Evolutionary conservation across 148 eudicot genomes (phyloP).

Genomic region (Fagopyrum esculentum): DNA sequence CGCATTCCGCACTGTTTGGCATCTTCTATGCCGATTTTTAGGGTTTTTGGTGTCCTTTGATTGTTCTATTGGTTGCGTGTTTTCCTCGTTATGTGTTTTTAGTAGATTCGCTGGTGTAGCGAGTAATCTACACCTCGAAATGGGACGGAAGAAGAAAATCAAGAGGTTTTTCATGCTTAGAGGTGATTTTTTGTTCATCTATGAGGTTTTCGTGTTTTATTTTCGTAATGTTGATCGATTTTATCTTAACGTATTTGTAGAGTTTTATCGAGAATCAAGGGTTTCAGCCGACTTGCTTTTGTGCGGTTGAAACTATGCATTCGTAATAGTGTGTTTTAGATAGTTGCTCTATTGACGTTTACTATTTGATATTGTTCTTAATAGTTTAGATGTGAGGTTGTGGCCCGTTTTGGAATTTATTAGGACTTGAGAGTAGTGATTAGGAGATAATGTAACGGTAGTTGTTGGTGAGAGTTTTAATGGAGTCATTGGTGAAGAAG

Average conservation of each 20-base stretch:
- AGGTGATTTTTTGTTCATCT: slow-evolving; percentile 23
- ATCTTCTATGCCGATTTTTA: slow-evolving; percentile 6
- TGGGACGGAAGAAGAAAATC: slow-evolving; percentile 31
- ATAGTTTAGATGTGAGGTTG: background rate
- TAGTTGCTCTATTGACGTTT: background rate
- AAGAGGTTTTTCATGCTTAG: slow-evolving; percentile 14
- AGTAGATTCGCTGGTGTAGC: background rate
- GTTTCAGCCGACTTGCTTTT: background rate
- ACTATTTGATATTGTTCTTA: slow-evolving; percentile 4
- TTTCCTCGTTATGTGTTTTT: background rate
- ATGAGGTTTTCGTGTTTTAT: background rate
- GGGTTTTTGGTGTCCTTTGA: background rate
- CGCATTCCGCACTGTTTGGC: background rate
- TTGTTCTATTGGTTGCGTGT: background rate
- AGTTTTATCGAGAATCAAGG: slow-evolving; percentile 10
- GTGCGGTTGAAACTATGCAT: slow-evolving; percentile 8
- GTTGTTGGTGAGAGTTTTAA: slow-evolving; percentile 18
- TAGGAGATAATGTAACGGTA: slow-evolving; percentile 16
- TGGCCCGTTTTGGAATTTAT: slow-evolving; percentile 6
- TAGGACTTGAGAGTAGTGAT: slow-evolving; percentile 4
- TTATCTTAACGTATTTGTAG: background rate
- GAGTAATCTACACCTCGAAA: slow-evolving; percentile 14
- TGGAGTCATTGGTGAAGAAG: slow-evolving; percentile 63
- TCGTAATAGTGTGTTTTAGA: background rate
- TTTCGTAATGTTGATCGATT: slow-evolving; percentile 7